Evolutionary conservation across 2,329 filamentous ascomycete genomes (phyloP).

Genomic region (Colletotrichum kahawae): DNA sequence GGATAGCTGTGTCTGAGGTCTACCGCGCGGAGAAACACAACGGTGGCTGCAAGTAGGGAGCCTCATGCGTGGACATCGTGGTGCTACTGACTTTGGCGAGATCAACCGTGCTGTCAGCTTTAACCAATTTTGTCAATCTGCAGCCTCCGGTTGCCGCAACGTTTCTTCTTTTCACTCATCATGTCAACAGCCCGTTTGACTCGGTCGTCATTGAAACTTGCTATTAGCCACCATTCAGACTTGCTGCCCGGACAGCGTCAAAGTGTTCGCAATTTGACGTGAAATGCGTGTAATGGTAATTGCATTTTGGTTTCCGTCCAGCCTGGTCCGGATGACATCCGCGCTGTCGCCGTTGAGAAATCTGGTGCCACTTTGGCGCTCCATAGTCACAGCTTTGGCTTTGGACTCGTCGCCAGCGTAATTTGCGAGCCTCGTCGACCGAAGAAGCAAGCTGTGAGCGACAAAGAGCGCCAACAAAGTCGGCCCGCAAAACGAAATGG

Average conservation of each 20-base stretch:
- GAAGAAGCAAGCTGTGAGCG: slow-evolving; percentile 12
- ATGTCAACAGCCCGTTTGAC: not conserved
- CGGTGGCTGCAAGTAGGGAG: not conserved
- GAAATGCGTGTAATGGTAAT: not conserved
- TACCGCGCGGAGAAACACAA: not conserved
- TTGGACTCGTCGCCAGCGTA: not conserved
- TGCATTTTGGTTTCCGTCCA: not conserved
- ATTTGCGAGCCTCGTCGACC: slow-evolving; percentile 7
- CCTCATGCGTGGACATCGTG: not conserved
- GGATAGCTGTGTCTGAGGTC: not conserved
- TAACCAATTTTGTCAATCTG: not conserved
- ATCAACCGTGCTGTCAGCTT: not conserved
- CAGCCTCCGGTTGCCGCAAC: not conserved
- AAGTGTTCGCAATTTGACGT: not conserved
- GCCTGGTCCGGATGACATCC: slow-evolving; percentile 11
- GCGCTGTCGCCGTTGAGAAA: not conserved
- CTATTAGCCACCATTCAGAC: not conserved
- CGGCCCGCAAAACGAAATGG: slow-evolving; percentile 21
- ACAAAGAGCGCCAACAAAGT: not conserved
- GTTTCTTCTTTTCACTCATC: not conserved
- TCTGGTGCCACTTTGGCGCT: not conserved
- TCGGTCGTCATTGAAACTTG: not conserved
- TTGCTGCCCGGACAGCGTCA: not conserved
- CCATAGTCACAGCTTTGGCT: slow-evolving; percentile 1
- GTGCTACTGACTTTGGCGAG: not conserved